Base-by-base conservation (phyloP, 345 rosid species). In the Ceriops zippeliana region DNA sequence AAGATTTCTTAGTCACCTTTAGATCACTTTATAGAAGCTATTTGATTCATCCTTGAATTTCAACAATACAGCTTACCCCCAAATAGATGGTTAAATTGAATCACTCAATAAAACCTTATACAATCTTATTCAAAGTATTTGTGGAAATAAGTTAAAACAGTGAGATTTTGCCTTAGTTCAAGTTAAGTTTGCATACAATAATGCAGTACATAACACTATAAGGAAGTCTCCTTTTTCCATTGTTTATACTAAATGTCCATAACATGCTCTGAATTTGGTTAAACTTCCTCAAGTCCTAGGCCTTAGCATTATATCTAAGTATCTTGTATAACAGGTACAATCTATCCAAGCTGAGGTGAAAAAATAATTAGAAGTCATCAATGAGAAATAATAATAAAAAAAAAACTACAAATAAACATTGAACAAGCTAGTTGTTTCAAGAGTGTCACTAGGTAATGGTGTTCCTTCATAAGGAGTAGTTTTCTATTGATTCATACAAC, bases 21-120 rank as follows among this genome's bases (percentile, higher is more conserved):
- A 0, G 1, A 34, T 34, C 37, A 34, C 8, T 34, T 34, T 34
- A 34, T 34, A 9, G 1, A 34, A 34, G 37, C 1, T 34, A 34
- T 34, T 34, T 34, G 8, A 34, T 34, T 34, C 1, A 6, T 34
- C 8, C 37, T 0, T 34, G 0, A 34, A 6, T 1, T 31, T 31
- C 0, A 31, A 5, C 5, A 31, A 1, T 31, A 31, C 5, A 31
- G 5, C 6, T 32, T 6, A 32, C 1, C 34, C 0, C 7, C 6
- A 32, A 0, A 32, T 0, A 32, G 7, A 34, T 7, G 9, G 2
- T 34, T 0, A 5, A 0, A 32, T 0, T 32, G 0, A 32, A 3
- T 28, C 2, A 0, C 2, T 28, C 0, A 28, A 28, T 2, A 28
- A 1, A 1, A 28, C 30, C 30, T 3, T 28, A 28, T 1, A 1